phyloP scores from a whole-genome alignment of 1,139 yeast species.

The Komagataea norvegica region DNA sequence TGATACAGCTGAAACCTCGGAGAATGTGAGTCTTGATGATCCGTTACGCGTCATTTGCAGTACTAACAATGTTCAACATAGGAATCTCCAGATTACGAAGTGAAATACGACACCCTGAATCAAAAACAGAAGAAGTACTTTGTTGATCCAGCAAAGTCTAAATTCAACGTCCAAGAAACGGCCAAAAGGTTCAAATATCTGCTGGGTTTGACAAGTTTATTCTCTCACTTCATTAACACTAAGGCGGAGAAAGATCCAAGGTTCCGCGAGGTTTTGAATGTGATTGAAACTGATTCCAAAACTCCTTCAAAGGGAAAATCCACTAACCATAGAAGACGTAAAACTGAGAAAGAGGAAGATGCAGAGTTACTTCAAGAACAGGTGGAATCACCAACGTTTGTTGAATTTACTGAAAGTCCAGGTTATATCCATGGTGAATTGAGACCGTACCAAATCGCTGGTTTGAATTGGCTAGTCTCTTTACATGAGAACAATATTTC shows the following conservation, averaged over 20 bases:
- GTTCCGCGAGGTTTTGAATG: conserved; percentile 42
- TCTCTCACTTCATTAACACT: conserved; percentile 62
- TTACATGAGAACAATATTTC: conserved; percentile 79
- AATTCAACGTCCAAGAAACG: conserved; percentile 49
- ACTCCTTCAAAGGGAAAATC: conserved; percentile 8
- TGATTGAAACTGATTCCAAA: conserved; percentile 27
- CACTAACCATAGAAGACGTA: conserved; percentile 34
- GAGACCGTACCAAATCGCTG: conserved; percentile 87
- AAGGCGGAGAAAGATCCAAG: conserved; percentile 62
- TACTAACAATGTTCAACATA: neutral
- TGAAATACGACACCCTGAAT: conserved; percentile 12
- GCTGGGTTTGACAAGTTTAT: conserved; percentile 60
- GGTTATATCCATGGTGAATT: conserved; percentile 56
- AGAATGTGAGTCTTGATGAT: no score
- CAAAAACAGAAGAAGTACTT: conserved; percentile 36
- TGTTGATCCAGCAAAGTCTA: conserved; percentile 43
- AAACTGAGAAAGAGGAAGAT: conserved; percentile 68
- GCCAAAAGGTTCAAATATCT: conserved; percentile 61
- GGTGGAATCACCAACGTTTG: conserved; percentile 36
- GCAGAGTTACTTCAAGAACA: conserved; percentile 60
- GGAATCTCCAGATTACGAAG: conserved; percentile 9
- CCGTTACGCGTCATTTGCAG: no score
- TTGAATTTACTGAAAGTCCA: conserved; percentile 63
- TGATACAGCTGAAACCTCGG: no score
- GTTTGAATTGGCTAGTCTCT: conserved; percentile 86